Base-by-base conservation (phyloP, 495 filamentous ascomycete species). In the Xylaria acuta region DNA sequence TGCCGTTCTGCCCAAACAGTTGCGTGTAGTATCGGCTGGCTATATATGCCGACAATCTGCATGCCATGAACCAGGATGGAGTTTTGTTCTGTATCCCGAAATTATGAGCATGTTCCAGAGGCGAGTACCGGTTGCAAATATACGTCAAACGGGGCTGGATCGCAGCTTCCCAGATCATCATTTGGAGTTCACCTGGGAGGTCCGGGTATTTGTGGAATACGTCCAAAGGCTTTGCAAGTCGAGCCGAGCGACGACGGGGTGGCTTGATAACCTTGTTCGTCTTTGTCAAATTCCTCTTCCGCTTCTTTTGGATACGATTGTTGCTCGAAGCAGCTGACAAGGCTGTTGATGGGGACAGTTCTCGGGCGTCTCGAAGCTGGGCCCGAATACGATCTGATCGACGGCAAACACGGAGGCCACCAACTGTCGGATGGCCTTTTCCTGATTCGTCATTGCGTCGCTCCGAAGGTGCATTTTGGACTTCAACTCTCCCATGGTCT, bases 101-200 rank as follows among this genome's bases (percentile, higher is more conserved):
- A 25, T 1, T 47, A 51, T 14, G 5, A 6, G 56, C 67, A 38
- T 53, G 43, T 7, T 65, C 69, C 7, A 49, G 5, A 3, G 20
- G 5, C 16, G 77, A 75, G 9, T 54, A 53, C 73, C 76, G 73
- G 54, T 79, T 79, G 43, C 73, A 70, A 51, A 79, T 72, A 41
- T 79, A 79, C 25, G 72, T 30, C 7, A 76, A 66, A 53, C 77
- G 73, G 22, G 77, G 73, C 20, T 76, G 60, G 8, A 79, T 69
- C 2, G 73, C 76, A 16, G 73, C 74, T 68, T 79, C 77, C 77
- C 77, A 79, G 27, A 79, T 60, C 74, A 79, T 74, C 45, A 78
- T 68, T 64, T 78, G 53, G 16, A 79, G 71, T 60, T 79, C 77
- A 3, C n/a, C 0, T 1, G 77, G 77, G 4, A 79, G 71, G 5